Evolutionary conservation across 768 basidiomycete genomes (phyloP).

Genomic region (Neoboletus magnificus): DNA sequence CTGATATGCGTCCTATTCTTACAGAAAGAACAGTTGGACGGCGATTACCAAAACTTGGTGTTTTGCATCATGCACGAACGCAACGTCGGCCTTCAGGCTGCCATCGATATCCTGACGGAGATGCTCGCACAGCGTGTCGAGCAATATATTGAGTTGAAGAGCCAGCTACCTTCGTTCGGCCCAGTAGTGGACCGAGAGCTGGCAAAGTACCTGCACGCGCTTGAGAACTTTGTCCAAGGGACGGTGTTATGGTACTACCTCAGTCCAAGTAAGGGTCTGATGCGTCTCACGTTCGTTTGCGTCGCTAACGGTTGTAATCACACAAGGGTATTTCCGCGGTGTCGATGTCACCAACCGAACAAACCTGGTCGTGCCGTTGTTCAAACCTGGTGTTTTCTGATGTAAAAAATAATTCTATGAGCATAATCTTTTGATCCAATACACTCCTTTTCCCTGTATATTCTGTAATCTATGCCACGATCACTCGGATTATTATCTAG

Average conservation of each 20-base stretch:
- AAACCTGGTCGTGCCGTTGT: slow-evolving; percentile 30
- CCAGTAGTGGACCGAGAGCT: slow-evolving; percentile 34
- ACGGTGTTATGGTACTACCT: slow-evolving; percentile 41
- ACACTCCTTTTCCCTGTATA: slow-evolving; percentile 8
- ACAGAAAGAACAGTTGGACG: slow-evolving; percentile 39
- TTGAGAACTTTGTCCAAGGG: slow-evolving; percentile 39
- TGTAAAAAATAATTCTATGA: background rate
- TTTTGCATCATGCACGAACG: slow-evolving; percentile 39
- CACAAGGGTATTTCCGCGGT: slow-evolving; percentile 33
- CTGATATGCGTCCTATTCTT: slow-evolving; percentile 4
- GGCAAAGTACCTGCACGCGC: slow-evolving; percentile 31
- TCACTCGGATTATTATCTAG: slow-evolving; percentile 9
- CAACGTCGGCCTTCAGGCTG: slow-evolving; percentile 31
- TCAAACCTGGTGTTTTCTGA: slow-evolving; percentile 26
- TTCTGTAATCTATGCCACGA: slow-evolving; percentile 21
- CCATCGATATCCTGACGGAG: slow-evolving; percentile 36
- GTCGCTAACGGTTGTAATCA: slow-evolving; percentile 11
- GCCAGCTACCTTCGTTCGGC: slow-evolving; percentile 34
- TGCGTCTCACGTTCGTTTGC: background rate
- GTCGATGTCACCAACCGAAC: slow-evolving; percentile 31
- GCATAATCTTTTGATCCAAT: background rate
- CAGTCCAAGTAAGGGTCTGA: slow-evolving; percentile 33
- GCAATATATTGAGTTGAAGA: slow-evolving; percentile 33
- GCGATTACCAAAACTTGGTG: slow-evolving; percentile 40
- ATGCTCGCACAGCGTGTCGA: slow-evolving; percentile 36